Base-by-base conservation (phyloP, 768 basidiomycete genomes). In the Inosperma sp. region DNA sequence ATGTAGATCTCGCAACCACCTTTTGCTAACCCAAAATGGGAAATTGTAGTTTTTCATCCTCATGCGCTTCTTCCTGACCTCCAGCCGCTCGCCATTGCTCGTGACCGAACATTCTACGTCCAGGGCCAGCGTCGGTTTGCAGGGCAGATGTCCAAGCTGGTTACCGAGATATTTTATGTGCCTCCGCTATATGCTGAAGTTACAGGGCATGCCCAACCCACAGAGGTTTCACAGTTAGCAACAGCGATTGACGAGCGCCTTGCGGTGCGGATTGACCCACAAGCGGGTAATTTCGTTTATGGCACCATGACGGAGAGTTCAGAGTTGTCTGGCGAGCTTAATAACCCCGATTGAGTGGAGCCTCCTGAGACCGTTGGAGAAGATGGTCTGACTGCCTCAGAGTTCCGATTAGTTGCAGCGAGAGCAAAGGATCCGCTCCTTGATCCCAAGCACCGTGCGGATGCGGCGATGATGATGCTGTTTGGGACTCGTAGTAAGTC, bases 81-180 rank as follows among this genome's bases (percentile, higher is more conserved):
- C 47, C 25, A 49, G 52, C 47, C 52, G 19, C 46, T 53, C 30
- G 19, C 31, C n/a, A 53, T 49, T 26, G 46, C 52, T 17, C 47
- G 37, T 13, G 36, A 48, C 39, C 27, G 52, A 25, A 36, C 45
- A n/a, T n/a, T n/a, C 33, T 46, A 46, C 25, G 27, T 14, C 25
- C 51, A 48, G 34, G 23, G 30, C 25, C 33, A 48, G 27, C n/a
- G 27, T 52, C n/a, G 30, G 52, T 34, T 54, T 50, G 48, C 39
- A 16, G 22, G 49, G 30, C 49, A 31, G 29, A 40, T 54, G 33
- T 54, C 53, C 25, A 41, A 54, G 14, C 49, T 54, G 40, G 37
- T 54, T 17, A 39, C 30, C 48, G 53, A 25, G 19, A 54, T 54
- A 37, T 54, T 44, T 40, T 54, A 50, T 41, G 53, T 51, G 10